Evolutionary conservation across 2,329 filamentous ascomycete species (phyloP).

Genomic region (Colletotrichum truncatum): DNA sequence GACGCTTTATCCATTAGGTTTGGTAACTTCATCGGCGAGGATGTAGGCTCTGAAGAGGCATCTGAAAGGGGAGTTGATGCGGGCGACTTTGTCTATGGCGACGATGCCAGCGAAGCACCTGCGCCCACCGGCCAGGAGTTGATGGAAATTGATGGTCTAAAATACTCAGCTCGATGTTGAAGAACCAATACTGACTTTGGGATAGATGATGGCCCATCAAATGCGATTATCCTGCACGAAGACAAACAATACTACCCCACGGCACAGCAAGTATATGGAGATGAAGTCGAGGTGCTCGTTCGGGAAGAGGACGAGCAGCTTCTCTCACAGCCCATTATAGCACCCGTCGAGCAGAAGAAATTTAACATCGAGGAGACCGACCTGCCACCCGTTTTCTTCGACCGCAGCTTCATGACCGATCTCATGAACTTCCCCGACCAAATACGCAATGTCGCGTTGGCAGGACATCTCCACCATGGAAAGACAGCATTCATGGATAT

Average conservation of each 20-base stretch:
- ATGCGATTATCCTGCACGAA: constrained; percentile 97
- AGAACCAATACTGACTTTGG: background rate
- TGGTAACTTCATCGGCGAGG: constrained; percentile 98
- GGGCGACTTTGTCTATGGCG: constrained; percentile 83
- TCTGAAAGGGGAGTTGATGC: constrained; percentile 80
- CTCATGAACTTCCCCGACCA: constrained; percentile 96
- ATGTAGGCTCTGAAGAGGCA: constrained; percentile 84
- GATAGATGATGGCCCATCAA: constrained; percentile 78
- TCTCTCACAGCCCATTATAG: constrained; percentile 90
- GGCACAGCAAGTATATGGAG: constrained; percentile 94
- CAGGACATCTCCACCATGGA: constrained; percentile 94
- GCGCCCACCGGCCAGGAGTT: constrained; percentile 79
- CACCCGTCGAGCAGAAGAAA: constrained; percentile 92
- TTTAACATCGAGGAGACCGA: constrained; percentile 94
- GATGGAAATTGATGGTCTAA: constrained; percentile 94
- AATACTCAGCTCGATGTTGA: constrained; percentile 29
- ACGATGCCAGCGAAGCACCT: constrained; percentile 73
- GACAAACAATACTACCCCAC: constrained; percentile 99
- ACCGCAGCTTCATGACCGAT: constrained; percentile 92
- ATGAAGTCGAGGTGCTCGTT: constrained; percentile 93
- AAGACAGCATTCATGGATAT: constrained; percentile 99
- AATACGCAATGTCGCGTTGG: constrained; percentile 90
- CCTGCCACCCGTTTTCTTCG: constrained; percentile 87
- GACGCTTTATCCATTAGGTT: constrained; percentile 67
- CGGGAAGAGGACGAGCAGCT: constrained; percentile 98